A percentile compares a stretch with the other conserved stretches of the same genome.
These are phyloP conservation scores for Sarcocystis neurona DNA, from an alignment of 169 alveolate species.

Conservation along the genomic window DNA sequence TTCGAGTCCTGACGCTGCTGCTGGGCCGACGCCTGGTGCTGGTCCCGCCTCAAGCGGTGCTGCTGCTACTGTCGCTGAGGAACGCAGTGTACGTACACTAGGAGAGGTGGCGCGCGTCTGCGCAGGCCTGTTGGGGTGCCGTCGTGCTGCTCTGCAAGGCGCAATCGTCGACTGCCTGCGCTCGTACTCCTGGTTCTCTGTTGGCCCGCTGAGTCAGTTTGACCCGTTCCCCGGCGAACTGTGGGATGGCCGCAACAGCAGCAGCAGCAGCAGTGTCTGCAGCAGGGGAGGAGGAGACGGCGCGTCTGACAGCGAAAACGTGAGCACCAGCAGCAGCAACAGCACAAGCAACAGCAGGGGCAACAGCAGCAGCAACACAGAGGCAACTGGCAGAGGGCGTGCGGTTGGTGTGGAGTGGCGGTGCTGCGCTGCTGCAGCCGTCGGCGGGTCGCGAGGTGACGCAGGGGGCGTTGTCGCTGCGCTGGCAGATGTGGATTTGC, in stretches of 20 bases:
- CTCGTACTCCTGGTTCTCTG: conserved; percentile 7
- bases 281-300: background rate
- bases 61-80: no score
- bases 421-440: no score
- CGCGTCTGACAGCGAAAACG: background rate
- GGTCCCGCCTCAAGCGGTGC: no score
- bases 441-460: no score
- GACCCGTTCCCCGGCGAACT: background rate
- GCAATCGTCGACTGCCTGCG: conserved; percentile 3
- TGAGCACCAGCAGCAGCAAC: background rate
- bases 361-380: background rate
- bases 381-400: no score
- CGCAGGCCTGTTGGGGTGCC: background rate
- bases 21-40: no score
- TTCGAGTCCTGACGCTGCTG: background rate
- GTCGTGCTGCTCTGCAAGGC: background rate
- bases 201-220: background rate
- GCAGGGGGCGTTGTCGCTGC: no score
- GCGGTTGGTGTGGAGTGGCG: no score
- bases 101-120: conserved; percentile 29
- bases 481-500: no score
- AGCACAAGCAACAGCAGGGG: background rate
- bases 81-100: no score
- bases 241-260: background rate
- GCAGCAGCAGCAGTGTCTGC: background rate